Evolutionary conservation across 1,139 yeast species (phyloP).

Genomic region (Yamadazyma jaroonii): DNA sequence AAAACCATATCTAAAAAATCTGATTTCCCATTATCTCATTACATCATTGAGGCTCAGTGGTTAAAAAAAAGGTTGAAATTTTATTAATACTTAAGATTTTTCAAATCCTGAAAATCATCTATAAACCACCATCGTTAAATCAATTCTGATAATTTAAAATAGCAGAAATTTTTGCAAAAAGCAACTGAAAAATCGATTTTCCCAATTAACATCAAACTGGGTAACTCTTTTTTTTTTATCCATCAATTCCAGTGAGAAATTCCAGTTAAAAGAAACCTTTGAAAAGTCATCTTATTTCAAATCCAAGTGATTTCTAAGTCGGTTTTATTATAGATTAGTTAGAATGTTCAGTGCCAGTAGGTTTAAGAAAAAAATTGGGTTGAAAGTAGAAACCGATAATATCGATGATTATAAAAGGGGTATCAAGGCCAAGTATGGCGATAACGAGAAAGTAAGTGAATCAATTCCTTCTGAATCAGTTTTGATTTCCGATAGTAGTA

Average conservation of each 20-base stretch:
- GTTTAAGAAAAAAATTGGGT: background rate
- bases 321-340: too few species aligned
- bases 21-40: background rate
- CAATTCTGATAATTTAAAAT: too few species aligned
- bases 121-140: too few species aligned
- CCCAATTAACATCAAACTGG: background rate
- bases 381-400: background rate
- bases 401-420: background rate
- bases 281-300: too few species aligned
- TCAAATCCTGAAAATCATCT: background rate
- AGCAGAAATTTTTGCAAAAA: too few species aligned
- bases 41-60: constrained; percentile 1
- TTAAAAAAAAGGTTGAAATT: background rate
- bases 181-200: too few species aligned
- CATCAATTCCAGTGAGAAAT: constrained; percentile 1
- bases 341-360: background rate
- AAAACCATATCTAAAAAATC: too few species aligned
- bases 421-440: background rate
- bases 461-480: background rate
- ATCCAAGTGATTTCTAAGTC: too few species aligned
- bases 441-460: background rate
- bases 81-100: constrained; percentile 5
- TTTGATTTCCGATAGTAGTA: background rate
- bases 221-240: background rate
- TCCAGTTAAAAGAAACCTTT: background rate